Base-by-base conservation (phyloP, 306 rosid species). In the Rosa persica region DNA sequence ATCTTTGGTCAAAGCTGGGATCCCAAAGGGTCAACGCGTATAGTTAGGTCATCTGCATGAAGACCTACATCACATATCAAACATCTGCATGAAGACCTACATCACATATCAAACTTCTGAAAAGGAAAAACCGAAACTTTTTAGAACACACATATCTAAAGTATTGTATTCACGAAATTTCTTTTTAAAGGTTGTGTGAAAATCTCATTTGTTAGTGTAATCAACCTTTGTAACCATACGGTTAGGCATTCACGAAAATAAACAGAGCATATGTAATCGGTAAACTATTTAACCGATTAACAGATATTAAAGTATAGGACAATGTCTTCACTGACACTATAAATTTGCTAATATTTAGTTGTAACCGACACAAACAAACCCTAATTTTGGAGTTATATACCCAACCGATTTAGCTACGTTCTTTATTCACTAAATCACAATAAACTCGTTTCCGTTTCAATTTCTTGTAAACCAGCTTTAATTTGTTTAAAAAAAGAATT, bases 11-110 rank as follows among this genome's bases (percentile, higher is more conserved):
- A 83, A 79, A 74, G 47, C 7, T 38, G 74, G 49, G 57, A 13
- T 62, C 47, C 36, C 8, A 51, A 74, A 51, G 69, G 44, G 85
- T 88, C 85, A 84, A 84, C 82, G 46, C 70, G 20, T 65, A 51
- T 47, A 4, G 60, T 78, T 81, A 70, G 88, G 85, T 61, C 55
- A 38, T 52, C 85, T 76, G 39, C 52, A 25, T 52, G 44, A 34
- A 74, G 57, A 44, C 55, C 65, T 11, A 43, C 17, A 65, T 40
- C 44, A 40, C 44, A n/a, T n/a, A n/a, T n/a, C n/a, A n/a, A n/a
- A n/a, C 54, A 38, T 51, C 85, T 76, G 39, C 51, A 25, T 52
- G 44, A 27, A 30, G 67, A 30, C 12, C 44, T 2, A 64, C 5
- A 5, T 64, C 44, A 64, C 22, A 6, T 2, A 13, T 64, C 0